These are phyloP conservation scores for Pyricularia pennisetigena DNA, from an alignment of 2,329 filamentous ascomycete species.

Conservation along the genomic window DNA sequence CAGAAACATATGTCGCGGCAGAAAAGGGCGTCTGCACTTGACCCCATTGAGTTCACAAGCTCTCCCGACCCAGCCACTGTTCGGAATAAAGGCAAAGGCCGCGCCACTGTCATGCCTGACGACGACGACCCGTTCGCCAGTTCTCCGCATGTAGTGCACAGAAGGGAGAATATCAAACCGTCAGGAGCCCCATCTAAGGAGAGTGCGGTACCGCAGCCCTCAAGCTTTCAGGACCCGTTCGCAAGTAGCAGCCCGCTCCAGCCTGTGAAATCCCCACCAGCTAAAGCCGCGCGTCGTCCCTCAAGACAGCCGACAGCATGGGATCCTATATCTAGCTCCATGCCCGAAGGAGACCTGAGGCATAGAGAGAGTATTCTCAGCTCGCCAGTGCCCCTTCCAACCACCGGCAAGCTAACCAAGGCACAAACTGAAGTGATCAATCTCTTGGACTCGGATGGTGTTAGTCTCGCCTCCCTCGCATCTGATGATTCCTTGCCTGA, in stretches of 20 bases:
- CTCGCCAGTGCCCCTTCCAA: not conserved
- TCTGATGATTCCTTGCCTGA: conserved; percentile 41
- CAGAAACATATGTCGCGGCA: not conserved
- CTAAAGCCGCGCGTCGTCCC: conserved; percentile 5
- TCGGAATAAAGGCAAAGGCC: not conserved
- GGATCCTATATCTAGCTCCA: conserved; percentile 45
- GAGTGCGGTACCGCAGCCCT: not conserved
- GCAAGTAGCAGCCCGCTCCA: conserved; percentile 13
- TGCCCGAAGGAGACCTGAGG: conserved; percentile 23
- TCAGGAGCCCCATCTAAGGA: not conserved
- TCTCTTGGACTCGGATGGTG: conserved; percentile 21
- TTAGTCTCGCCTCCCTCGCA: not conserved
- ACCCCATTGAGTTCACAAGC: conserved; percentile 26
- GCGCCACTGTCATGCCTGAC: conserved; percentile 6
- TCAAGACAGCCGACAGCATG: conserved; percentile 22
- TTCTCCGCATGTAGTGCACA: not conserved
- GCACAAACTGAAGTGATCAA: conserved; percentile 20
- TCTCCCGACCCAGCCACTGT: conserved; percentile 15
- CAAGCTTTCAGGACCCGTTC: not conserved
- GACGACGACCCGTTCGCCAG: conserved; percentile 7
- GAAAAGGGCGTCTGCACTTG: not conserved
- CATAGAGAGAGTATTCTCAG: not conserved
- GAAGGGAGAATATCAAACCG: conserved; percentile 7
- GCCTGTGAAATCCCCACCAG: not conserved
- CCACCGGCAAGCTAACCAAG: conserved; percentile 7